phyloP scores from a whole-genome alignment of 2,329 filamentous ascomycete genomes.

The Pseudogymnoascus sp. region DNA sequence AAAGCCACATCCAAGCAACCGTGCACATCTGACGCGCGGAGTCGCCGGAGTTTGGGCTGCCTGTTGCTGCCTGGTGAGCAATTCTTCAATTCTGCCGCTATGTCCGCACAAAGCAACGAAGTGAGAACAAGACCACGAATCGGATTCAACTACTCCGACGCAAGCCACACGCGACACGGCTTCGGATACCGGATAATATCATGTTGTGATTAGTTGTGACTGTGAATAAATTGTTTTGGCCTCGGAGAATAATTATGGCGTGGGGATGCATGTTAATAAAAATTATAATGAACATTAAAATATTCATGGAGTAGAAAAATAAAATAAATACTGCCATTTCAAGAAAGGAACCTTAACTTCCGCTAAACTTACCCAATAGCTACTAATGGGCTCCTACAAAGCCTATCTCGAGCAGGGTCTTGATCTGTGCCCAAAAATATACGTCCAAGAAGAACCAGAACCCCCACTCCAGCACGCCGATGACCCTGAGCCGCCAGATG shows the following conservation, averaged over 20 bases:
- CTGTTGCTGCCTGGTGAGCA: not conserved
- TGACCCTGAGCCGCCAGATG: not conserved
- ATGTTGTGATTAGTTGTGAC: not conserved
- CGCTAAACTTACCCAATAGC: not conserved
- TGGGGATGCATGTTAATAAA: not conserved
- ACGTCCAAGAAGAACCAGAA: not conserved
- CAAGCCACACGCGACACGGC: not conserved
- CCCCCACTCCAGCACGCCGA: not conserved
- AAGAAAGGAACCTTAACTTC: no score
- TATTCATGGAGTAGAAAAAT: not conserved
- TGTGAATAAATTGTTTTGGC: not conserved
- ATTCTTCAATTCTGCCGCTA: not conserved
- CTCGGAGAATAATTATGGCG: not conserved
- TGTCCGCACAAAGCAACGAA: not conserved
- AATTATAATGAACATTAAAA: not conserved
- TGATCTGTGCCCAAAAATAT: not conserved
- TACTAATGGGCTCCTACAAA: not conserved
- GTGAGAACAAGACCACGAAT: not conserved
- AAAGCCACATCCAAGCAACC: not conserved
- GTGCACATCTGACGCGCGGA: not conserved
- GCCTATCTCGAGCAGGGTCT: not conserved
- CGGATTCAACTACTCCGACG: not conserved
- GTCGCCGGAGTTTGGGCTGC: not conserved
- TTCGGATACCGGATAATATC: not conserved
- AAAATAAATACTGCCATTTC: not conserved